Evolutionary conservation across 768 basidiomycete species (phyloP), one percentile per base, ranked within the genome.

Genomic region (Sistotremastrum niveocremeum): DNA sequence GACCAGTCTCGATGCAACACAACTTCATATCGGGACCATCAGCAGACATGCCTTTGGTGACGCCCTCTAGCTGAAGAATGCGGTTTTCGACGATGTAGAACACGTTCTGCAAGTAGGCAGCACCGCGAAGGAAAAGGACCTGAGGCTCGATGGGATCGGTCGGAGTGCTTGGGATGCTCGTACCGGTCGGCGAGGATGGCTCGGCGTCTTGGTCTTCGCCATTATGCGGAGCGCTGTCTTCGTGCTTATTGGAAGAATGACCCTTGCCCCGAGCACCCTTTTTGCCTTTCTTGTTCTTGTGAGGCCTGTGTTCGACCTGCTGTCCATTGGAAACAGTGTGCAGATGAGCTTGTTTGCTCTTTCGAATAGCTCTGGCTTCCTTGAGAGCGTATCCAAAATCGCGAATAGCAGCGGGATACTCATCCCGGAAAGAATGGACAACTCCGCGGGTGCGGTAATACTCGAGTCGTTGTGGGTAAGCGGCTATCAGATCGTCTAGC

Each of bases 391-490:
- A 61, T 0, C 88, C 89, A 50, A 87, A 89, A 58, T 89, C 87
- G 55, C 77, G 82, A 31, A 73, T 75, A 1, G 88, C 88, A 33
- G 72, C 67, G 3, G 65, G 49, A 54, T 80, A 90, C 58, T 90
- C 86, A 49, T 91, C 87, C 41, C 84, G 76, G 68, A 90, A 91
- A 57, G 81, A 84, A 54, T 84, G 84, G 8, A 91, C 86, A 47
- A 91, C 84, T 6, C 88, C 89, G n/a, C 87, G 77, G 1, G 89
- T 90, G 40, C 89, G 78, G 56, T 76, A 84, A 60, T 84, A 89
- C 61, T 91, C 86, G 34, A 91, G 73, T 12, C 76, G 74, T 48
- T 88, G 79, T 0, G 89, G 89, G 49, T 80, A 63, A 11, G 67
- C 62, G 1, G 73, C 70, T 48, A 91, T 89, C 46, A 93, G 73